These are phyloP conservation scores for Colletotrichum sp. DNA, from an alignment of 2,329 filamentous ascomycete genomes.

Conservation along the genomic window DNA sequence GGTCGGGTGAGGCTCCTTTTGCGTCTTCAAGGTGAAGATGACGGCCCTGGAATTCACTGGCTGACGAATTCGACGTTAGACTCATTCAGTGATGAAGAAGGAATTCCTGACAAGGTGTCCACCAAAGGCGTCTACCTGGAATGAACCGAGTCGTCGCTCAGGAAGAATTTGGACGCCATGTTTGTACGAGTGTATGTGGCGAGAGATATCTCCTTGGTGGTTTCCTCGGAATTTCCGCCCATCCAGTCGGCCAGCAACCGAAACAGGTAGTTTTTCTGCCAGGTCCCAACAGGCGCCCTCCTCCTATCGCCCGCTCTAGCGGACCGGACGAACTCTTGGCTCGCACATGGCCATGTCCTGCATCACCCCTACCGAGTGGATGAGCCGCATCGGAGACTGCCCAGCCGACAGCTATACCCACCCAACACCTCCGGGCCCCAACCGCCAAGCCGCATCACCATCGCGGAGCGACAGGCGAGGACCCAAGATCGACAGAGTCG, in stretches of 20 bases:
- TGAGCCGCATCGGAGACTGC: background rate
- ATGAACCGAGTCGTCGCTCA: background rate
- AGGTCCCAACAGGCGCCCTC: background rate
- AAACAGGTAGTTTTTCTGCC: background rate
- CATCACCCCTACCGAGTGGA: background rate
- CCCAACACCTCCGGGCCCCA: background rate
- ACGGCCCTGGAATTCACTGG: background rate
- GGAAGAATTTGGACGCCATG: accelerated
- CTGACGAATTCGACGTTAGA: background rate
- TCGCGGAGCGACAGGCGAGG: background rate
- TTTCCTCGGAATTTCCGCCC: background rate
- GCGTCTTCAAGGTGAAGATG: background rate
- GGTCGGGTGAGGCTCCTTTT: slow-evolving; percentile 1
- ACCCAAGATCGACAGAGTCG: background rate
- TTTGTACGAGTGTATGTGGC: background rate
- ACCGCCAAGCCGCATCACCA: slow-evolving; percentile 12
- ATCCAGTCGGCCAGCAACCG: background rate
- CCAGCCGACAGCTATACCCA: slow-evolving; percentile 2
- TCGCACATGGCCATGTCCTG: background rate
- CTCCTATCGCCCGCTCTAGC: background rate
- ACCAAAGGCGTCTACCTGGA: background rate
- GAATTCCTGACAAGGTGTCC: background rate
- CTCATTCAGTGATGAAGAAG: background rate
- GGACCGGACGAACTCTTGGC: slow-evolving; percentile 13
- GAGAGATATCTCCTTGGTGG: background rate